Evolutionary conservation across 2,329 filamentous ascomycete genomes (phyloP), one percentile per base, ranked within the genome.

Genomic region (Nakataea oryzae): DNA sequence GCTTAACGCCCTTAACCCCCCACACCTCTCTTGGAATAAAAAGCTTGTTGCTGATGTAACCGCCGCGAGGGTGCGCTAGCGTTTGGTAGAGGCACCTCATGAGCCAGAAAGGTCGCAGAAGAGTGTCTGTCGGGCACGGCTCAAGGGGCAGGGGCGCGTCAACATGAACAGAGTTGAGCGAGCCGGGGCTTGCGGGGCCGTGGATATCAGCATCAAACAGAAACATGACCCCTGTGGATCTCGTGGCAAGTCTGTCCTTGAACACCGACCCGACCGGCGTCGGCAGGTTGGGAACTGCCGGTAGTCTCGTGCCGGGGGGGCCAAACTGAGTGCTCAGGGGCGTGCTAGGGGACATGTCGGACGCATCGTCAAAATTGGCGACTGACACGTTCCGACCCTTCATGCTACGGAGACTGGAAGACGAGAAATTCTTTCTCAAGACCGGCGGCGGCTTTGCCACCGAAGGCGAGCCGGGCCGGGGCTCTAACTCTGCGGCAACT

Each of bases 91-190:
- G 81, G 65, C 90, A 93, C 62, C 95, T 87, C 91, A 99, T 96
- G 57, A 99, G 80, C 95, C 95, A 99, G 74, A 97, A 99, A 2
- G 95, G 96, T 26, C 95, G 87, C n/a, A 97, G 81, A 69, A 97
- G 82, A 64, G 88, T 87, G 54, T 96, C 91, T 47, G 89, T 90
- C 1, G 95, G 95, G 71, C 96, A 99, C 3, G 95, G 90, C 70
- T 99, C 95, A 6, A 99, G 81, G 0, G 91, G 85, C 27, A 88
- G 82, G 14, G 93, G 93, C 1, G 86, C 83, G 66, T 91, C 86
- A 30, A 26, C 27, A 3, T 28, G 32, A 13, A 82, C 72, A 3
- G 81, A 78, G 62, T 88, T 87, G 3, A 87, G 85, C n/a, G 85
- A 67, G 3, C 86, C 86, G 0, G 89, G 82, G 34, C 76, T 81